A percentile compares a stretch with the other conserved stretches of the same genome.
These are phyloP conservation scores for Tirmania nivea DNA, from an alignment of 495 filamentous ascomycete species.

Conservation along the genomic window DNA sequence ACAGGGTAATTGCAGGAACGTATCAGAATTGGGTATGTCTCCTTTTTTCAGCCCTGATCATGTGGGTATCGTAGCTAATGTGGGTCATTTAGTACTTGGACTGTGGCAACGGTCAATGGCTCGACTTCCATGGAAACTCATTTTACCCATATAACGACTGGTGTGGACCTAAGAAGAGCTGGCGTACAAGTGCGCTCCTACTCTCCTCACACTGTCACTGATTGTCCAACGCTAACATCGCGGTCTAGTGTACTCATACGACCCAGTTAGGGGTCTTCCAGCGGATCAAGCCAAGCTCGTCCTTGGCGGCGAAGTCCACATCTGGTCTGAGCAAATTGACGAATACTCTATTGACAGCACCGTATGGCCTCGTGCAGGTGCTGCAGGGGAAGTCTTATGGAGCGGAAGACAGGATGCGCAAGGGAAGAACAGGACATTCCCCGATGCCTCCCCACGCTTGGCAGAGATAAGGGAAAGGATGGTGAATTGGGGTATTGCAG, in stretches of 20 bases:
- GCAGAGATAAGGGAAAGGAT: slow-evolving; percentile 51
- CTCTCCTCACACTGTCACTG: background rate
- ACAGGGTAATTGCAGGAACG: slow-evolving; percentile 48
- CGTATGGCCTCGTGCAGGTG: slow-evolving; percentile 52
- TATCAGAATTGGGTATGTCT: slow-evolving; percentile 47
- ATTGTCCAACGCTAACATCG: background rate
- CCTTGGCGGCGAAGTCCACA: slow-evolving; percentile 52
- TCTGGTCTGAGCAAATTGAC: slow-evolving; percentile 65
- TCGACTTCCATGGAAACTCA: slow-evolving; percentile 33
- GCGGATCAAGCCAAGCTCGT: slow-evolving; percentile 36
- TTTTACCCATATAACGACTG: slow-evolving; percentile 56
- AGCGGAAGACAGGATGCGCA: slow-evolving; percentile 36
- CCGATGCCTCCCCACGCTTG: slow-evolving; percentile 41
- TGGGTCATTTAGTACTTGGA: slow-evolving; percentile 6
- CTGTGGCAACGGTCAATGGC: slow-evolving; percentile 40
- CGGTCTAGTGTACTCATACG: slow-evolving; percentile 41
- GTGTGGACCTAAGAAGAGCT: slow-evolving; percentile 50
- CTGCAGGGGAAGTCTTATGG: slow-evolving; percentile 59
- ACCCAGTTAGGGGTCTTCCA: slow-evolving; percentile 41
- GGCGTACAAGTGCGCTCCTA: slow-evolving; percentile 29
- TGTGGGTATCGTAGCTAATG: no score
- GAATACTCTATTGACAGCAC: slow-evolving; percentile 41
- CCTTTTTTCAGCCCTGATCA: slow-evolving; percentile 3
- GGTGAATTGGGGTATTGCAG: slow-evolving; percentile 38
- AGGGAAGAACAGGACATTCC: slow-evolving; percentile 41